phyloP scores from a whole-genome alignment of 768 basidiomycete species.

The Strobilomyces echinocephalus region DNA sequence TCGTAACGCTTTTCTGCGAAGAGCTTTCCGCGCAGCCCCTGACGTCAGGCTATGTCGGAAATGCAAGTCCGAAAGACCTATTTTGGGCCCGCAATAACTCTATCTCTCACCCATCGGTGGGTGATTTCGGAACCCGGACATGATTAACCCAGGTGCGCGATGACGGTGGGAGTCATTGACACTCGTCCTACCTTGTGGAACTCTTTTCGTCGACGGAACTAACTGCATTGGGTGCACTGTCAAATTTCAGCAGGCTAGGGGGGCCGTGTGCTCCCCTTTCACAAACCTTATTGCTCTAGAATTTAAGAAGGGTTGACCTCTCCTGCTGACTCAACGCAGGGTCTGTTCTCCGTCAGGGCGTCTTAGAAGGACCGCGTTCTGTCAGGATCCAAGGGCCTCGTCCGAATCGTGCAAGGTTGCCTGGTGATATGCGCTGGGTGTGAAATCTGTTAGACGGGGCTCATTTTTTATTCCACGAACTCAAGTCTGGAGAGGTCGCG shows the following conservation, averaged over 20 bases:
- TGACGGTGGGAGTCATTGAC: background rate
- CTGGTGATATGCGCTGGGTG: slow-evolving; percentile 13
- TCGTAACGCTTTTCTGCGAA: slow-evolving; percentile 8
- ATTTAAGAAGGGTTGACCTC: background rate
- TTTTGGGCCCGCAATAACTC: background rate
- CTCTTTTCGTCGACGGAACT: background rate
- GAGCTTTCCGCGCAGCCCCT: slow-evolving; percentile 20
- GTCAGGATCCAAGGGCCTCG: background rate
- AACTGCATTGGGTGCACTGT: background rate
- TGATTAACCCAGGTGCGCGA: background rate
- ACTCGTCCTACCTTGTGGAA: background rate
- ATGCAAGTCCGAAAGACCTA: background rate
- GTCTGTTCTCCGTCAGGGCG: background rate
- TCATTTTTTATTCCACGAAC: background rate
- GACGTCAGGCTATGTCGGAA: slow-evolving; percentile 21
- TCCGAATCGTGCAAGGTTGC: background rate
- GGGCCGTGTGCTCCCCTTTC: background rate
- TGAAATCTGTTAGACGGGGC: slow-evolving; percentile 5
- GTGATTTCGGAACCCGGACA: background rate
- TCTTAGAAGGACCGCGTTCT: background rate
- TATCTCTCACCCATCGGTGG: background rate
- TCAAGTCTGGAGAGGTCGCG: background rate
- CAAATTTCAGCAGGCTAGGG: slow-evolving; percentile 5
- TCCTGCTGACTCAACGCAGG: background rate
- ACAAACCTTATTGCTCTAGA: too few species aligned